phyloP scores from a whole-genome alignment of 1,284 basidiomycete species.

The Austroboletus novae-zelandiae region DNA sequence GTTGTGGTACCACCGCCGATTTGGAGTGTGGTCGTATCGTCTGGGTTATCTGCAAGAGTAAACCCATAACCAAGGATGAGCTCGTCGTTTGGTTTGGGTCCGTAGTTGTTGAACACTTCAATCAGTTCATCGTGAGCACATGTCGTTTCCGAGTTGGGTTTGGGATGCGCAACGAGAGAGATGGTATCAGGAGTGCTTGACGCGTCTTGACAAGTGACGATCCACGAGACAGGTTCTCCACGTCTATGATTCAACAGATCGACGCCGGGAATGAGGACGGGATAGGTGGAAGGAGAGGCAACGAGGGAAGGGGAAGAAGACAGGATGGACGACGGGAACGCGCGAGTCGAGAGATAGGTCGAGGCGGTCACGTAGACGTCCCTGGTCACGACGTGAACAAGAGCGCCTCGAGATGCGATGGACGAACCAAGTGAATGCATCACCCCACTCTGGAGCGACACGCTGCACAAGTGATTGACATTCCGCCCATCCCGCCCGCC shows the following conservation, averaged over 20 bases:
- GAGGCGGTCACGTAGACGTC: slow-evolving; percentile 65
- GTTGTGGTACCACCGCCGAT: slow-evolving; percentile 49
- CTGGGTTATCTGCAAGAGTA: slow-evolving; percentile 69
- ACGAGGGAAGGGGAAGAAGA: slow-evolving; percentile 53
- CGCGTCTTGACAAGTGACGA: slow-evolving; percentile 45
- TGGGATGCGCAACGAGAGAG: slow-evolving; percentile 38
- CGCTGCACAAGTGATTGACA: slow-evolving; percentile 44
- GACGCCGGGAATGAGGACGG: slow-evolving; percentile 81
- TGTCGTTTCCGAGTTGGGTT: neutral
- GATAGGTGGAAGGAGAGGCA: slow-evolving; percentile 54
- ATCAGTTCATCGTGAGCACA: slow-evolving; percentile 32
- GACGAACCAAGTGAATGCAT: slow-evolving; percentile 66
- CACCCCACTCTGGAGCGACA: slow-evolving; percentile 43
- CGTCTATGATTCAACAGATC: slow-evolving; percentile 83
- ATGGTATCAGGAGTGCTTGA: slow-evolving; percentile 9
- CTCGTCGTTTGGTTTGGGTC: slow-evolving; percentile 82
- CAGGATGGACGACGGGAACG: slow-evolving; percentile 83
- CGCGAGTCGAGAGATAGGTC: slow-evolving; percentile 81
- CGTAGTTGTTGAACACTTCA: slow-evolving; percentile 90
- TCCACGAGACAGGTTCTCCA: slow-evolving; percentile 76
- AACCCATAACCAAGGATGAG: slow-evolving; percentile 89
- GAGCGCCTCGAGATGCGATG: neutral
- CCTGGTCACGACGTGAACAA: slow-evolving; percentile 42
- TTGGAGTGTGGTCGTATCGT: slow-evolving; percentile 81
- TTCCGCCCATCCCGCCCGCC: slow-evolving; percentile 57